Evolutionary conservation across 139 green algal genomes (phyloP), one percentile per base, ranked within the genome.

Genomic region (Ettlia oleoabundans): DNA sequence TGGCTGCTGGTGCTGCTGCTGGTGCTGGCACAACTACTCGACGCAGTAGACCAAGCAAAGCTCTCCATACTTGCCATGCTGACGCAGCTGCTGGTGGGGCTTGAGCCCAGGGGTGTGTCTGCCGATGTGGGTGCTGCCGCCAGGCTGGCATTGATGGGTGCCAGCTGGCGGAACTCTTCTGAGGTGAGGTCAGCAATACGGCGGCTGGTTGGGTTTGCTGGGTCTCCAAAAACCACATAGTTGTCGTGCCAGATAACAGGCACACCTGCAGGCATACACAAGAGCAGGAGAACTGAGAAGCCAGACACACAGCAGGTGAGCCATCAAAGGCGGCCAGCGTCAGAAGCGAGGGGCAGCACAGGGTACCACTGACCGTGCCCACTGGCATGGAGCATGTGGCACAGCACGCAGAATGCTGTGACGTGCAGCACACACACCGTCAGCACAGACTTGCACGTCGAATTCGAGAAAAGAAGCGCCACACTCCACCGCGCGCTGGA

Each of bases 401-500:
- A 15, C 15, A 15, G 47, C 47, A 58, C 21, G 55, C 15, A n/a
- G 55, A 52, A 53, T 18, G 19, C 66, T 22, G 35, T 38, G 33
- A 38, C 1, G 19, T 8, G 28, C 28, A 62, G 42, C 69, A 28
- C 35, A 43, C 71, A 38, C 73, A 80, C 73, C 88, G 75, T 98
- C 93, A 22, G 32, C 18, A 0, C 93, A 97, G 52, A 92, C 82
- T 75, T 96, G 93, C 30, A 97, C 93, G 78, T 98, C 94, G 83
- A 98, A 94, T 75, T 98, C 94, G 8, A 95, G 78, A 51, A 97
- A 97, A n/a, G 86, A 82, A 2, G 92, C 93, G n/a, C 94, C 94
- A 37, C 71, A 77, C 8, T 86, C 79, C 30, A 83, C 86, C 1
- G 94, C 92, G 38, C 77, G 72, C n/a, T 86, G 79, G 70, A 98